Evolutionary conservation across 2,329 filamentous ascomycete species (phyloP).

Genomic region (Beauveria sp.): DNA sequence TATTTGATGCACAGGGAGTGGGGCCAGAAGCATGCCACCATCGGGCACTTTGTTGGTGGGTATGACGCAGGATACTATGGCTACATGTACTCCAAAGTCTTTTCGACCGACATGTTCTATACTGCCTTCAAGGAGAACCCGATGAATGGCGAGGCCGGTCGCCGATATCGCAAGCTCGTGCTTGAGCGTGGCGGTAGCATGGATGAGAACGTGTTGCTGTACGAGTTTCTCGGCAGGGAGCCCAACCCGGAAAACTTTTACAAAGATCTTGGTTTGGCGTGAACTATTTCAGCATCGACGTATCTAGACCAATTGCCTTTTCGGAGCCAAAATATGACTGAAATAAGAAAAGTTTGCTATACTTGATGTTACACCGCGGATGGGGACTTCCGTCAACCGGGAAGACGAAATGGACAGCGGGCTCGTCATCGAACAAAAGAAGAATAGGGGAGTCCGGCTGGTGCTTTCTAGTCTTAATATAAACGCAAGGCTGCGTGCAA

Average conservation of each 20-base stretch:
- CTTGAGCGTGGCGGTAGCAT: slow-evolving; percentile 70
- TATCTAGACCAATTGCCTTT: background rate
- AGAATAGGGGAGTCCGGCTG: no score
- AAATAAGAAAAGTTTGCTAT: background rate
- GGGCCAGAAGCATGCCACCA: slow-evolving; percentile 73
- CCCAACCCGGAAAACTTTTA: slow-evolving; percentile 76
- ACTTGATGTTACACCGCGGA: background rate
- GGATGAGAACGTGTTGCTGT: slow-evolving; percentile 73
- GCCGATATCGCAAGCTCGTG: slow-evolving; percentile 70
- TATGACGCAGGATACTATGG: slow-evolving; percentile 83
- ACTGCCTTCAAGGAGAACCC: slow-evolving; percentile 69
- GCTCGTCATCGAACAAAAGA: no score
- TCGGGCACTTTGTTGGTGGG: slow-evolving; percentile 75
- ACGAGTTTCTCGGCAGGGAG: slow-evolving; percentile 70
- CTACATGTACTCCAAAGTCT: slow-evolving; percentile 68
- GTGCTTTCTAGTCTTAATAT: no score
- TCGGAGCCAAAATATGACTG: background rate
- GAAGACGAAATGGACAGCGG: no score
- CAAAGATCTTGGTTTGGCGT: slow-evolving; percentile 55
- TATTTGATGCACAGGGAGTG: slow-evolving; percentile 41
- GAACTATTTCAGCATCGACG: background rate
- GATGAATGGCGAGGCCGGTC: slow-evolving; percentile 67
- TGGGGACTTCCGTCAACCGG: background rate
- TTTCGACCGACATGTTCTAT: slow-evolving; percentile 82
- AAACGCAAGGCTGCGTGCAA: no score